phyloP scores from a whole-genome alignment of 1,284 basidiomycete genomes.

The Lignosus rhinocerotis region DNA sequence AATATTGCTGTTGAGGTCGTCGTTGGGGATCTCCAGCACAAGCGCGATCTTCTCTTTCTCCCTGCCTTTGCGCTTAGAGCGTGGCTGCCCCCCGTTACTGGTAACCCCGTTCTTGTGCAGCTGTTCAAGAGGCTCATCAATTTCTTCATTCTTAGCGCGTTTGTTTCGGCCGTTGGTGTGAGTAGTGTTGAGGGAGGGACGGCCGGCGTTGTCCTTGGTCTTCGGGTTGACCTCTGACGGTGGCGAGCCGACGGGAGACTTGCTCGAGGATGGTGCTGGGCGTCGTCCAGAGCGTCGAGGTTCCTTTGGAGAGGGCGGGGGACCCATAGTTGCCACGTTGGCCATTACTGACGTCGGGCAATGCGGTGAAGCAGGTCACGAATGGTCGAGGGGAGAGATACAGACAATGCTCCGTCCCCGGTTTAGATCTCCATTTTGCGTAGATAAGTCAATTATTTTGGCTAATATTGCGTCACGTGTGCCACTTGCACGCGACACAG shows the following conservation, averaged over 20 bases:
- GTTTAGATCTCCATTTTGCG: constrained; percentile 15
- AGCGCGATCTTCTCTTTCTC: constrained; percentile 51
- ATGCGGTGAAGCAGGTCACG: constrained; percentile 20
- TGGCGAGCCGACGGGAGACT: constrained; percentile 71
- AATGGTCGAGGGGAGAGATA: constrained; percentile 20
- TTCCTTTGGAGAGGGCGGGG: constrained; percentile 73
- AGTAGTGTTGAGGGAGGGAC: constrained; percentile 45
- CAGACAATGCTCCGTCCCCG: constrained; percentile 24
- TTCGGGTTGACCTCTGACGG: constrained; percentile 49
- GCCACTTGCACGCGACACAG: neutral
- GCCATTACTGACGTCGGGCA: constrained; percentile 28
- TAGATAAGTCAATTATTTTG: constrained; percentile 16
- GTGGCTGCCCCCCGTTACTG: constrained; percentile 43
- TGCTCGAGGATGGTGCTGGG: constrained; percentile 65
- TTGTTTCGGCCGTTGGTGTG: constrained; percentile 51
- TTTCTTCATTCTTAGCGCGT: constrained; percentile 72
- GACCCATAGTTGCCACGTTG: constrained; percentile 56
- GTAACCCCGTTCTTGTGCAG: constrained; percentile 45
- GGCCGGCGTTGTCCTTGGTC: constrained; percentile 41
- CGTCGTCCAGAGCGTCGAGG: constrained; percentile 75
- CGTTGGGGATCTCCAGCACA: constrained; percentile 34
- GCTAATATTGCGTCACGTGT: neutral
- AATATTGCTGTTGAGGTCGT: constrained; percentile 26
- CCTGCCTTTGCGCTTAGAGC: constrained; percentile 57
- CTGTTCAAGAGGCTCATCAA: constrained; percentile 61